Evolutionary conservation across 768 basidiomycete species (phyloP), one percentile per base, ranked within the genome.

Genomic region (Suillus paluster): DNA sequence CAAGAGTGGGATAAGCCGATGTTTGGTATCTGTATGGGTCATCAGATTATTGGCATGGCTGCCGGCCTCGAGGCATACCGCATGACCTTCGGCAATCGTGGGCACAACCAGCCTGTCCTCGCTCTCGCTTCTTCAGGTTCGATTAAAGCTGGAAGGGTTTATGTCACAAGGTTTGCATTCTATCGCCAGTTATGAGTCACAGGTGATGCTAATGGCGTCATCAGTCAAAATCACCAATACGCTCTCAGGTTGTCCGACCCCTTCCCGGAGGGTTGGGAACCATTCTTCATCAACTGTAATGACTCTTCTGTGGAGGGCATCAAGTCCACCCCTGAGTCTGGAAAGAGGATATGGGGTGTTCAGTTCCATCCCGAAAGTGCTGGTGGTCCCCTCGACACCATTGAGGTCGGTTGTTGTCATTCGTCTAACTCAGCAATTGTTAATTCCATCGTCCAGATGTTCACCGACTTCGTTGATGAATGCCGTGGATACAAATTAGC

Each of bases 221-320:
- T 21, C 57, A 92, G 93, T 67, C 93, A 95, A 89, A 98, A 99
- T 77, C 95, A 97, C 74, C 97, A 99, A 69, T 99, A 99, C 75
- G 97, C 97, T n/a, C 81, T 99, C 61, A 90, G 88, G 72, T 79
- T 99, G 57, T 89, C 90, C 64, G 97, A 99, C 71, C 92, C 95
- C 4, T 97, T 98, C 92, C 97, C 97, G 30, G 80, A 83, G 61
- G 97, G 95, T 19, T 99, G 95, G 95, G 95, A 97, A 68, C 97
- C 97, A 0, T 99, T 97, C 85, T 99, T 99, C 83, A 97, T 99
- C 81, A 99, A 98, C 79, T 97, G 95, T 79, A 99, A 98, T 71
- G 97, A 99, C 78, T 98, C 97, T 17, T 97, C 95, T 1, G 95
- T 99, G 17, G 97, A 99, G 74, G 97, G 97, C 42, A 97, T 99